Evolutionary conservation across 805 yeast genomes (phyloP).

Genomic region (Kluyveromyces siamensis): DNA sequence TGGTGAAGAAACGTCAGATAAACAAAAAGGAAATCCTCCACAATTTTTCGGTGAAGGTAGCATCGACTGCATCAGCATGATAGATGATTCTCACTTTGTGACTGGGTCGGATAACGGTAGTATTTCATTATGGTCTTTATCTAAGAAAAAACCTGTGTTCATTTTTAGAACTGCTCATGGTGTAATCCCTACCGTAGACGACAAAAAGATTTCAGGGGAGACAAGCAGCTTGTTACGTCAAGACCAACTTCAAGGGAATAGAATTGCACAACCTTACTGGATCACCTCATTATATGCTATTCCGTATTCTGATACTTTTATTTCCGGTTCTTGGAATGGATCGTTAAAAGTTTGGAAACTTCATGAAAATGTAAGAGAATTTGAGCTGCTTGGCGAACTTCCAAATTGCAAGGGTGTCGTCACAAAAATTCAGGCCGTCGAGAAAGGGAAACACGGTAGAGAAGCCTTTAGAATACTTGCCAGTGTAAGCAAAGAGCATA

Average conservation of each 20-base stretch:
- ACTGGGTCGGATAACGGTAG: slow-evolving; percentile 96
- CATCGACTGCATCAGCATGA: slow-evolving; percentile 81
- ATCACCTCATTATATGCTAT: slow-evolving; percentile 74
- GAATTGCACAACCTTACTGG: slow-evolving; percentile 63
- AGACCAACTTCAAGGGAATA: slow-evolving; percentile 48
- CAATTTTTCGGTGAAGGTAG: slow-evolving; percentile 68
- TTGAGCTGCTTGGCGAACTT: slow-evolving; percentile 48
- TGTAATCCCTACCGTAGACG: slow-evolving; percentile 37
- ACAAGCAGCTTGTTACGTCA: slow-evolving; percentile 27
- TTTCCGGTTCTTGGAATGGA: slow-evolving; percentile 88
- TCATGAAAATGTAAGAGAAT: slow-evolving; percentile 51
- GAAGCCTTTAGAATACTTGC: slow-evolving; percentile 51
- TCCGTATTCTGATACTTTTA: slow-evolving; percentile 76
- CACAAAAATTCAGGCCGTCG: slow-evolving; percentile 49
- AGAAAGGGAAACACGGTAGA: slow-evolving; percentile 43
- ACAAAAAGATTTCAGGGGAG: slow-evolving; percentile 50
- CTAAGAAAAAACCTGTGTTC: slow-evolving; percentile 80
- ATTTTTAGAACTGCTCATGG: slow-evolving; percentile 75
- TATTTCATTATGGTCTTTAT: slow-evolving; percentile 79
- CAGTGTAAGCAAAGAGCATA: slow-evolving; percentile 74
- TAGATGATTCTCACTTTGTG: slow-evolving; percentile 85
- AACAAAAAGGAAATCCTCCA: slow-evolving; percentile 26
- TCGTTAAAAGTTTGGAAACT: slow-evolving; percentile 69
- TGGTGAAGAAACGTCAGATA: slow-evolving; percentile 24
- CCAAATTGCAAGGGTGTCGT: slow-evolving; percentile 61